These are phyloP conservation scores for Bacidia rubella DNA, from an alignment of 495 filamentous ascomycete genomes.

Conservation along the genomic window DNA sequence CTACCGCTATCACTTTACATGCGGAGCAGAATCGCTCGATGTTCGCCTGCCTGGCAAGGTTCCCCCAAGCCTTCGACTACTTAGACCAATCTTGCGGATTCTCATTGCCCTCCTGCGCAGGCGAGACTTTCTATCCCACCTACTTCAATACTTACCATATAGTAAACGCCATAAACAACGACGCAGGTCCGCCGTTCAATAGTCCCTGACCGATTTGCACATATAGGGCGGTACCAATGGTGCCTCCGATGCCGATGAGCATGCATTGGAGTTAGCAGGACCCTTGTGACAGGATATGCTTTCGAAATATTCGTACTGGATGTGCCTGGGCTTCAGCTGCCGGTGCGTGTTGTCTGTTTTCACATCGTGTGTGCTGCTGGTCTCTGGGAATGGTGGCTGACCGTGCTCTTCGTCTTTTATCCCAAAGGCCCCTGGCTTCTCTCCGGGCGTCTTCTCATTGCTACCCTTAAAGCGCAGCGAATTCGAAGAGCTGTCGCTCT, in stretches of 20 bases:
- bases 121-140: neutral
- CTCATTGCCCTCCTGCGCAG: neutral
- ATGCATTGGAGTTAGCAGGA: too few species aligned
- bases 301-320: too few species aligned
- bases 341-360: constrained; percentile 38
- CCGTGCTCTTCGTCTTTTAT: constrained; percentile 3
- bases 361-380: constrained; percentile 4
- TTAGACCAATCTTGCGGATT: too few species aligned
- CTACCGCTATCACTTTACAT: neutral
- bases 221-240: constrained; percentile 67
- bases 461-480: neutral
- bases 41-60: too few species aligned
- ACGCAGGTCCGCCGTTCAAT: constrained; percentile 59
- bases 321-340: constrained; percentile 49
- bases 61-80: too few species aligned
- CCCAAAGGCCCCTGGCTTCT: constrained; percentile 2
- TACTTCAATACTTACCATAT: constrained; percentile 38
- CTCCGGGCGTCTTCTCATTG: neutral
- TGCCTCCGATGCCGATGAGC: constrained; percentile 62
- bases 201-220: constrained; percentile 55
- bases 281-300: too few species aligned
- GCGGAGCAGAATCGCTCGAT: neutral
- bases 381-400: constrained; percentile 3
- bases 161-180: constrained; percentile 63
- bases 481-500: neutral